Base-by-base conservation (phyloP, 179 eudicot species). In the Silene vulgaris region DNA sequence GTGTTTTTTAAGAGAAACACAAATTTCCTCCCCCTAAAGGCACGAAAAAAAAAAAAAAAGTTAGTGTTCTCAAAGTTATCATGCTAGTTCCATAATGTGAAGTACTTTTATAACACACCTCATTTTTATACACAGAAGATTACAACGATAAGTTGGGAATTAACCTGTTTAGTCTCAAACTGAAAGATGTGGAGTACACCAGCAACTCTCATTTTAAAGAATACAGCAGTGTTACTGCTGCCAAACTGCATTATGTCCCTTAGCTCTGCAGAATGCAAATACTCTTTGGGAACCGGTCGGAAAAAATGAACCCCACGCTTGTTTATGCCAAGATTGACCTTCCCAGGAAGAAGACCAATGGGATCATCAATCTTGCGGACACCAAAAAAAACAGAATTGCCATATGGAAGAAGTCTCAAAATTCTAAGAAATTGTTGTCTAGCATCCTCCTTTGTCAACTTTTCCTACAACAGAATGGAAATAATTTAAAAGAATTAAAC, bases 161-260 rank as follows among this genome's bases (percentile, higher is more conserved):
- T 40, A 60, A 96, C 99, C 98, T 93, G 99, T 86, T 93, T 96
- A 29, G 99, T 96, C 83, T 93, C 98, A 82, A 96, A 96, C 73
- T 96, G 99, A 81, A 96, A 96, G 50, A 96, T 91, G 77, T 96
- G 99, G 69, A 96, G 90, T 72, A 88, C 98, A 63, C 98, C 99
- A 40, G 99, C 99, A 80, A 96, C 99, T 87, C 98, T 88, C 98
- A 96, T 93, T 85, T 96, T 96, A 57, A 96, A 96, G 71, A 96
- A 93, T 35, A 96, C 97, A 28, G 99, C 98, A 60, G 98, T 90
- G 64, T 93, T 93, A 77, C 97, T 96, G 85, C 99, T 96, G 40
- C 99, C 99, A 79, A 96, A 96, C 83, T 96, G 99, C 99, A 96
- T 96, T 69, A 96, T 93, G 79, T 96, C 99, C 82, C 99, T 88